Conservation (phyloP, 1,284 basidiomycete genomes). For the Heimioporus retisporus region DNA sequence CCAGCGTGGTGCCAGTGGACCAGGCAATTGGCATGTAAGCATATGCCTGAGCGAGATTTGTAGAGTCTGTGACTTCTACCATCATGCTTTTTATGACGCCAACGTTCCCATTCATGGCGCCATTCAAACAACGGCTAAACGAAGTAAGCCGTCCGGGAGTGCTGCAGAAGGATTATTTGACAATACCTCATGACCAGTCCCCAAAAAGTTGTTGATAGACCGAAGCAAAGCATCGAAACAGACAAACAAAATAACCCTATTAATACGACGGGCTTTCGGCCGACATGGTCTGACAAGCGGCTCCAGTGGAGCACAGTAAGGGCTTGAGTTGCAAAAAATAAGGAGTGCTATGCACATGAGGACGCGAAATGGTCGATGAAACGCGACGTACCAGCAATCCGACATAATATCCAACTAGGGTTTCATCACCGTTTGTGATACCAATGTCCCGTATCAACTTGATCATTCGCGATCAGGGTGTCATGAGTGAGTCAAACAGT, state of each 20-base stretch:
- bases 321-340: constrained; percentile 65
- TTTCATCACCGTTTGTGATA: constrained; percentile 70
- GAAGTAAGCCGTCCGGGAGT: neutral
- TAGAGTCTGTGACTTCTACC: constrained; percentile 77
- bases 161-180: neutral
- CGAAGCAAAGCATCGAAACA: constrained; percentile 63
- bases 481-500: constrained; percentile 28
- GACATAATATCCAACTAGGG: constrained; percentile 65
- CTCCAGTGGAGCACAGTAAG: constrained; percentile 67
- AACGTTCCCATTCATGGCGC: constrained; percentile 61
- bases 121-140: constrained; percentile 58
- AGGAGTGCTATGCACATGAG: constrained; percentile 52
- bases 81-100: constrained; percentile 82
- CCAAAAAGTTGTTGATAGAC: constrained; percentile 61
- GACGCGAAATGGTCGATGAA: too few species aligned
- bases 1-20: constrained; percentile 35
- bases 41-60: constrained; percentile 76
- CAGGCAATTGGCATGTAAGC: constrained; percentile 75
- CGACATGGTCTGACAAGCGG: constrained; percentile 60
- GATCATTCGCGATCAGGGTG: neutral
- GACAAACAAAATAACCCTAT: constrained; percentile 60
- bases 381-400: constrained; percentile 58
- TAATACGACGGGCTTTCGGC: constrained; percentile 63
- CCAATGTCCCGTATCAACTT: constrained; percentile 72
- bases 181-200: constrained; percentile 55